Conservation (phyloP, 345 rosid species). For the Acer campestre region DNA sequence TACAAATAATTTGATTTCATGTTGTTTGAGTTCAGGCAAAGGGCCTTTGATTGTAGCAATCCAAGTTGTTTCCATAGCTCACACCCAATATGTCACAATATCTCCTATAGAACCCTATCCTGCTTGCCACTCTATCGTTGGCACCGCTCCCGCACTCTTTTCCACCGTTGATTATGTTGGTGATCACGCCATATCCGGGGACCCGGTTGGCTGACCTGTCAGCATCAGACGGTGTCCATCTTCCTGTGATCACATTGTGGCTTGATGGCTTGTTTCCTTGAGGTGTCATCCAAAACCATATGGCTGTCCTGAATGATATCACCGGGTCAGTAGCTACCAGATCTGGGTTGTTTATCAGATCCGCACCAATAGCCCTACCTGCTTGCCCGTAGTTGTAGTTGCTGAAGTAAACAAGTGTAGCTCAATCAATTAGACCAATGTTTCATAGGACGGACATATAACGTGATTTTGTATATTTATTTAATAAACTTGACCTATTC, state of each 20-base stretch:
- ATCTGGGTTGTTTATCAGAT: constrained; percentile 54
- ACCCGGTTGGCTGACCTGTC: constrained; percentile 32
- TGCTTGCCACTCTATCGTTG: constrained; percentile 18
- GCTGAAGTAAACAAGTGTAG: constrained; percentile 28
- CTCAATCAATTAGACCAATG: too few species aligned
- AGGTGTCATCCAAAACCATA: constrained; percentile 51
- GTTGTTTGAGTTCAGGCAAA: too few species aligned
- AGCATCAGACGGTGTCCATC: constrained; percentile 31
- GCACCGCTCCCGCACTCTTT: constrained; percentile 30
- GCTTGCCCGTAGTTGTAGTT: constrained; percentile 61
- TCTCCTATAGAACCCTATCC: constrained; percentile 38
- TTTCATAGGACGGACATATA: neutral
- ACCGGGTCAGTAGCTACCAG: constrained; percentile 47
- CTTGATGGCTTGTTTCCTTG: constrained; percentile 46
- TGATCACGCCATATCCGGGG: constrained; percentile 41
- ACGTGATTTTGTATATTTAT: too few species aligned
- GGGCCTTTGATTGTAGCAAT: neutral
- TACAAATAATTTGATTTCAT: too few species aligned
- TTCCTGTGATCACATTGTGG: neutral
- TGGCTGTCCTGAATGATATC: constrained; percentile 43
- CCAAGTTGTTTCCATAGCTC: constrained; percentile 27
- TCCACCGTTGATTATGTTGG: constrained; percentile 46
- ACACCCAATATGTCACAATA: constrained; percentile 35
- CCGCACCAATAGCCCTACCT: constrained; percentile 39
- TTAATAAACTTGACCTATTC: too few species aligned